Conservation (phyloP, 2,329 filamentous ascomycete species). For the Fusarium sublunatum region DNA sequence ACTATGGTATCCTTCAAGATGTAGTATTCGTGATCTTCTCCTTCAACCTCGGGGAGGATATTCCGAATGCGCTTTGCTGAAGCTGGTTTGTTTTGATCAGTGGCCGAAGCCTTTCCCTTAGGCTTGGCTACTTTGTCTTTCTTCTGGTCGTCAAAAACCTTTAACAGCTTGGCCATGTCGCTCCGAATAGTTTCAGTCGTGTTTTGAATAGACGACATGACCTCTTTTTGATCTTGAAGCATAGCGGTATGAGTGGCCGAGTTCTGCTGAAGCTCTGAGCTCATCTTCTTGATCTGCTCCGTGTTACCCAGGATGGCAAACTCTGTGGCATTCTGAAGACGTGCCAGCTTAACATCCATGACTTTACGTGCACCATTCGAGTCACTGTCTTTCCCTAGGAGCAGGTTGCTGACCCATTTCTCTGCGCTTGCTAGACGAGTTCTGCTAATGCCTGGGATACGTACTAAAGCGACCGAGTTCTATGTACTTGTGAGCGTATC, state of each 20-base stretch:
- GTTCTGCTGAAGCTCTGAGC: conserved; percentile 41
- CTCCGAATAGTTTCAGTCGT: conserved; percentile 45
- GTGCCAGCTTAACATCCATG: conserved; percentile 45
- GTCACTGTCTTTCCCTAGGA: conserved; percentile 47
- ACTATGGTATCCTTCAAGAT: conserved; percentile 48
- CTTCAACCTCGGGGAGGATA: conserved; percentile 39
- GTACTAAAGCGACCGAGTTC: conserved; percentile 49
- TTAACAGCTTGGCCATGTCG: conserved; percentile 47
- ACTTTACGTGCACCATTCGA: conserved; percentile 46
- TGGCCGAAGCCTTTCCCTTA: conserved; percentile 14
- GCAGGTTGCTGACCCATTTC: conserved; percentile 46
- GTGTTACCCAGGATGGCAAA: conserved; percentile 50
- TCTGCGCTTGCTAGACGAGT: conserved; percentile 30
- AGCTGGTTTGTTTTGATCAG: conserved; percentile 40
- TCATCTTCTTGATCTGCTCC: conserved; percentile 47
- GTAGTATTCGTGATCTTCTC: conserved; percentile 43
- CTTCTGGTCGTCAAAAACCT: conserved; percentile 43
- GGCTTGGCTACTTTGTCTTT: conserved; percentile 30
- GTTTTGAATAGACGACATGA: conserved; percentile 44
- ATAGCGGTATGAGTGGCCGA: conserved; percentile 42
- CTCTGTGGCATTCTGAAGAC: conserved; percentile 49
- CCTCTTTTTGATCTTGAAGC: conserved; percentile 44
- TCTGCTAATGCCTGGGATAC: background rate
- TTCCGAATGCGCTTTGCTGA: conserved; percentile 44
- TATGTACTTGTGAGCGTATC: conserved; percentile 50